phyloP scores from a whole-genome alignment of 1,284 basidiomycete genomes.

The Ceratobasidium sp. region DNA sequence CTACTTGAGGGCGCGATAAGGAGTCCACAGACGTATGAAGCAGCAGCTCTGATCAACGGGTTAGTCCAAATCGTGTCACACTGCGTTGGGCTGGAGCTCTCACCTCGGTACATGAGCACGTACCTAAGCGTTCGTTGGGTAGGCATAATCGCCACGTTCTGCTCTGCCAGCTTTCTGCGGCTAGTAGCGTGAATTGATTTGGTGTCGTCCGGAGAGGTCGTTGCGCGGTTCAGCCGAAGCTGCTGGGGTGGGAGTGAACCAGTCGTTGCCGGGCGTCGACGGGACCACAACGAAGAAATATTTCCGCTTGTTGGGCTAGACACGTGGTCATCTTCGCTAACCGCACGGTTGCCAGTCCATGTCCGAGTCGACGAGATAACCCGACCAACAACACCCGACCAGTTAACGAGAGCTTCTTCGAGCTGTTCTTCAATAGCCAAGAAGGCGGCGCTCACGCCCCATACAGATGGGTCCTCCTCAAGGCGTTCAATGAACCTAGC shows the following conservation, averaged over 20 bases:
- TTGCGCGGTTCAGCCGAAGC: neutral
- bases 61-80: neutral
- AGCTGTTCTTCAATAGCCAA: conserved; percentile 64
- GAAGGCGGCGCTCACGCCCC: conserved; percentile 68
- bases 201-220: neutral
- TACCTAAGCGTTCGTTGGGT: conserved; percentile 76
- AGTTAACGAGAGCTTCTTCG: conserved; percentile 67
- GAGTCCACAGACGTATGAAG: conserved; percentile 60
- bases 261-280: conserved; percentile 12
- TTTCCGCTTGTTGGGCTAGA: conserved; percentile 45
- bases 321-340: conserved; percentile 34
- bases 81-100: conserved; percentile 49
- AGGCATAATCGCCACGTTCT: conserved; percentile 75
- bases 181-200: conserved; percentile 2
- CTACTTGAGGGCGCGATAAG: conserved; percentile 62
- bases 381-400: conserved; percentile 71
- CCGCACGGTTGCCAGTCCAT: neutral
- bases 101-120: conserved; percentile 72
- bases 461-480: conserved; percentile 68
- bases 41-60: conserved; percentile 57
- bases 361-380: conserved; percentile 59
- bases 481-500: conserved; percentile 61
- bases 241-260: neutral
- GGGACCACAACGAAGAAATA: conserved; percentile 17
- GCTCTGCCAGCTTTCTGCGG: conserved; percentile 51